phyloP scores from a whole-genome alignment of 2,329 filamentous ascomycete genomes.

The Leptosphaerulina australis region DNA sequence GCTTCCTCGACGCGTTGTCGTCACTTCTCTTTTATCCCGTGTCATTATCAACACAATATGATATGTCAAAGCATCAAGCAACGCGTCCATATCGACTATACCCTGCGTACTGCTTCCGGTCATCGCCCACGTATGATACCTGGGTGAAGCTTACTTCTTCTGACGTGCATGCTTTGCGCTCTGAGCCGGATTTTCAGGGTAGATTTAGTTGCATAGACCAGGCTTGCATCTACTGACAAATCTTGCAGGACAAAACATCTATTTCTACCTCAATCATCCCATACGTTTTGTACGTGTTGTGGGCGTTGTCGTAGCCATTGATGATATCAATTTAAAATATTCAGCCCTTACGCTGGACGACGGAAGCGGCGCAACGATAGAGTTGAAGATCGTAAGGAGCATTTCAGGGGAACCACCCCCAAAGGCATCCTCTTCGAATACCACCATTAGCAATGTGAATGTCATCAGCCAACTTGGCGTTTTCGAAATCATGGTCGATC shows the following conservation, averaged over 20 bases:
- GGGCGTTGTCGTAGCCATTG: slow-evolving; percentile 54
- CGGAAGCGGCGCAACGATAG: slow-evolving; percentile 63
- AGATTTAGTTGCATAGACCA: slow-evolving; percentile 9
- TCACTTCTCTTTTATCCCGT: slow-evolving; percentile 13
- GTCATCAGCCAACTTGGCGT: slow-evolving; percentile 46
- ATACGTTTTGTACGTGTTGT: slow-evolving; percentile 56
- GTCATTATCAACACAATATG: slow-evolving; percentile 35
- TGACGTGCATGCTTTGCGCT: slow-evolving; percentile 61
- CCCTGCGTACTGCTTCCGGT: slow-evolving; percentile 64
- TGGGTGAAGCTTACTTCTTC: slow-evolving; percentile 67
- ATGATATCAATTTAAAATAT: slow-evolving; percentile 49
- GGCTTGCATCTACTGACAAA: neutral
- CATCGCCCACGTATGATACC: slow-evolving; percentile 65
- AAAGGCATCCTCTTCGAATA: slow-evolving; percentile 41
- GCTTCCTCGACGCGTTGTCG: slow-evolving; percentile 26
- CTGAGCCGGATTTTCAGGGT: slow-evolving; percentile 60
- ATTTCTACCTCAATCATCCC: slow-evolving; percentile 61
- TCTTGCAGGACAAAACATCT: slow-evolving; percentile 58
- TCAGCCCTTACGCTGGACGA: slow-evolving; percentile 64
- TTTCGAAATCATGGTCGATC: slow-evolving; percentile 50
- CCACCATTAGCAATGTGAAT: slow-evolving; percentile 47
- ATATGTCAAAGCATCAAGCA: slow-evolving; percentile 36
- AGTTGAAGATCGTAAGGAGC: slow-evolving; percentile 58
- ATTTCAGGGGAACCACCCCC: slow-evolving; percentile 31
- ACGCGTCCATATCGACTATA: slow-evolving; percentile 52